Evolutionary conservation across 2,329 filamentous ascomycete genomes (phyloP).

Genomic region (Aspergillus unguis): DNA sequence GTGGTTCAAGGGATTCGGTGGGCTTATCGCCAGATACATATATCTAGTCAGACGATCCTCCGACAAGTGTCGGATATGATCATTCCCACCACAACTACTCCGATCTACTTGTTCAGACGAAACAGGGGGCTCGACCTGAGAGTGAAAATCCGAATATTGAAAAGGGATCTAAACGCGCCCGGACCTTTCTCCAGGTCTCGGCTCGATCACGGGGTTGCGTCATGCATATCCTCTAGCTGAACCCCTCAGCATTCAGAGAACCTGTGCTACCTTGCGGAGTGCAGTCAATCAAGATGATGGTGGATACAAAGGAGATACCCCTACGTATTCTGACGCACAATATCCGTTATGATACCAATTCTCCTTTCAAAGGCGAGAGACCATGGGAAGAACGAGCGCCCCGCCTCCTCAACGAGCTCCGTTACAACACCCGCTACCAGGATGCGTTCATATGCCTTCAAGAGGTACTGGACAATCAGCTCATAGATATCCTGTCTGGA

Average conservation of each 20-base stretch:
- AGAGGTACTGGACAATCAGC: slow-evolving; percentile 53
- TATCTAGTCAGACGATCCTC: no score
- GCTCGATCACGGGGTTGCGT: slow-evolving; percentile 7
- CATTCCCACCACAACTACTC: no score
- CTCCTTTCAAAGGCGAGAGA: slow-evolving; percentile 49
- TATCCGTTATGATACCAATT: slow-evolving; percentile 54
- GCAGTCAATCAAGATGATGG: slow-evolving; percentile 23
- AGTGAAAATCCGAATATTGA: background rate
- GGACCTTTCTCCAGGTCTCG: background rate
- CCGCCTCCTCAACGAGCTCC: slow-evolving; percentile 47
- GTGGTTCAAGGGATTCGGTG: no score
- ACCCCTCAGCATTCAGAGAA: no score
- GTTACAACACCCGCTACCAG: slow-evolving; percentile 45
- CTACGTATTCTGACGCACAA: slow-evolving; percentile 56
- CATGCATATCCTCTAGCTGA: slow-evolving; percentile 4
- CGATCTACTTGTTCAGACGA: no score
- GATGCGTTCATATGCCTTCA: slow-evolving; percentile 55
- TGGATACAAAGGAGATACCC: slow-evolving; percentile 24
- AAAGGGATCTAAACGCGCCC: background rate
- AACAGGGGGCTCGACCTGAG: no score
- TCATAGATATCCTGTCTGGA: slow-evolving; percentile 48
- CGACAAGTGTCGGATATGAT: no score
- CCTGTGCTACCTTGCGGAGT: background rate
- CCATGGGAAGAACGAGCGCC: slow-evolving; percentile 49
- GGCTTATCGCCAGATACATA: no score